phyloP scores from a whole-genome alignment of 1,139 yeast species.

The Debaryomycetaceae sp. region DNA sequence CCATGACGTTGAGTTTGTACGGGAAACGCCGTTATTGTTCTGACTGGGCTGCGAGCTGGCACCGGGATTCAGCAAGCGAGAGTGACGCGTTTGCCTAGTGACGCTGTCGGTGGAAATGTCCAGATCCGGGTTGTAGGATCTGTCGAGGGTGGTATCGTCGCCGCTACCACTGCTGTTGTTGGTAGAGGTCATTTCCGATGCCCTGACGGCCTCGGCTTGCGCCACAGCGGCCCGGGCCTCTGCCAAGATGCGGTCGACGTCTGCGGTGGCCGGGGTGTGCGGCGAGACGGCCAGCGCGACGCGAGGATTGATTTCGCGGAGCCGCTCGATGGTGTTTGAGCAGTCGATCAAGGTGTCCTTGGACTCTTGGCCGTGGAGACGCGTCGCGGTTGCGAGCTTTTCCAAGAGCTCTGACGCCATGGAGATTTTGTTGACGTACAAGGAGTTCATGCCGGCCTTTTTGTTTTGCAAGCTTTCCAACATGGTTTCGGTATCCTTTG shows the following conservation, averaged over 20 bases:
- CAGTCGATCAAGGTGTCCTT: slow-evolving; percentile 24
- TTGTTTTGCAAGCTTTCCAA: slow-evolving; percentile 32
- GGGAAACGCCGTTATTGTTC: no score
- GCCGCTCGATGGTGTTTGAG: slow-evolving; percentile 17
- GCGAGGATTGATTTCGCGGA: slow-evolving; percentile 28
- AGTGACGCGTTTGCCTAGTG: no score
- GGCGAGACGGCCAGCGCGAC: slow-evolving; percentile 18
- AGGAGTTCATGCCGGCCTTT: slow-evolving; percentile 30
- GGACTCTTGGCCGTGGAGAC: slow-evolving; percentile 38
- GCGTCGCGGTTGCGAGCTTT: slow-evolving; percentile 34
- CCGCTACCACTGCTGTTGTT: slow-evolving; percentile 3
- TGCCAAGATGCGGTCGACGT: slow-evolving; percentile 22
- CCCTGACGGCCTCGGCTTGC: slow-evolving; percentile 24
- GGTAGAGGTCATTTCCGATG: slow-evolving; percentile 24
- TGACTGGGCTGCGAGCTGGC: no score
- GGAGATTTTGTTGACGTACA: slow-evolving; percentile 37
- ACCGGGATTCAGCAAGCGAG: no score
- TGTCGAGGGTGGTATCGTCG: slow-evolving; percentile 3
- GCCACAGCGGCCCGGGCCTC: slow-evolving; percentile 26
- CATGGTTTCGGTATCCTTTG: slow-evolving; percentile 35
- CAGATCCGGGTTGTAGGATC: no score
- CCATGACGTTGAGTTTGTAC: slow-evolving; percentile 3
- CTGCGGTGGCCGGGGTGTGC: slow-evolving; percentile 20
- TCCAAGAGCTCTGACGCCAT: slow-evolving; percentile 34
- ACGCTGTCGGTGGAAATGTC: no score